Evolutionary conservation across 352 stramenopile species (phyloP).

Genomic region (Thalassiosira exigua): DNA sequence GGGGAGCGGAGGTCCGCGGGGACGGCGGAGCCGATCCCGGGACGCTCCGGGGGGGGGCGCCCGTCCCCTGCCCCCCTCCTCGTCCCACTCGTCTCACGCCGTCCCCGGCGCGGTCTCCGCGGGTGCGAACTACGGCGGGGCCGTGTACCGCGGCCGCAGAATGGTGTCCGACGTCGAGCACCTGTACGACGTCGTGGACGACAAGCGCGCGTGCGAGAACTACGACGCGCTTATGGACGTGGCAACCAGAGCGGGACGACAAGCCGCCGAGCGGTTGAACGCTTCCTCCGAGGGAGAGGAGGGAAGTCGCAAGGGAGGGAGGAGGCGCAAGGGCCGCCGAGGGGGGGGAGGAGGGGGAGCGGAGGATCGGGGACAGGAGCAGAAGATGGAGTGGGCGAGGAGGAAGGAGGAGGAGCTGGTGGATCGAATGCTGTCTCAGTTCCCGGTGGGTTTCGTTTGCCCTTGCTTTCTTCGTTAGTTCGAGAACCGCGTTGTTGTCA

Average conservation of each 20-base stretch:
- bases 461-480: too few species aligned
- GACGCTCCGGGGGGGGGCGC: too few species aligned
- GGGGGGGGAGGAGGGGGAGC: not conserved
- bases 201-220: constrained; percentile 46
- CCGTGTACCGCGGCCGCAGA: constrained; percentile 45
- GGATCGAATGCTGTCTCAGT: constrained; percentile 75
- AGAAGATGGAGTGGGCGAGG: constrained; percentile 30
- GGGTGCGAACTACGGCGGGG: not conserved
- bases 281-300: not conserved
- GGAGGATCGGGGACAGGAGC: constrained; percentile 22
- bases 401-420: constrained; percentile 71
- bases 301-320: not conserved
- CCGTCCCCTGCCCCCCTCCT: too few species aligned
- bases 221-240: constrained; percentile 52
- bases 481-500: too few species aligned
- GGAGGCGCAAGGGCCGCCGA: not conserved
- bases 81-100: too few species aligned
- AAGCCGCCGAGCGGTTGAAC: constrained; percentile 1
- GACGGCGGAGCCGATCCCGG: not conserved
- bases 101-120: too few species aligned
- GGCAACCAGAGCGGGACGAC: constrained; percentile 5
- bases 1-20: too few species aligned
- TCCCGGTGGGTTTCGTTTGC: constrained; percentile 69
- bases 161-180: constrained; percentile 51
- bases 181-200: constrained; percentile 58